These are phyloP conservation scores for Amanita rimosa DNA, from an alignment of 768 basidiomycete genomes.

Conservation along the genomic window DNA sequence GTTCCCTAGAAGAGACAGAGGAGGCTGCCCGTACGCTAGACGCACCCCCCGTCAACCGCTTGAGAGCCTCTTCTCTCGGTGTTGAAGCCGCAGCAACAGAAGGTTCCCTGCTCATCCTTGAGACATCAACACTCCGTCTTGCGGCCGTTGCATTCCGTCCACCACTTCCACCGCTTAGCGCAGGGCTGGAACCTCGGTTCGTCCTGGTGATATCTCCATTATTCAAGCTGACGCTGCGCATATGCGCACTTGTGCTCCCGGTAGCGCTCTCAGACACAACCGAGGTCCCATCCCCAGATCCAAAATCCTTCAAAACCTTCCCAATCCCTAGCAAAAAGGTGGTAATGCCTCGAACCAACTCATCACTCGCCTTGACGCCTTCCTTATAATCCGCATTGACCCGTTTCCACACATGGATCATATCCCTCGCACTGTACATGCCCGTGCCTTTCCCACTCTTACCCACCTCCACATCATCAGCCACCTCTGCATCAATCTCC, in stretches of 20 bases:
- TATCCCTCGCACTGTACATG: constrained; percentile 16
- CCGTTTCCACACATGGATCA: constrained; percentile 53
- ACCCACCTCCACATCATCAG: constrained; percentile 21
- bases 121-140: constrained; percentile 41
- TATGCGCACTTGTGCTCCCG: constrained; percentile 27
- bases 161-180: constrained; percentile 9
- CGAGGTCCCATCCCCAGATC: constrained; percentile 14
- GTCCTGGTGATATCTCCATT: constrained; percentile 26
- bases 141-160: constrained; percentile 20
- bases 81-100: constrained; percentile 9
- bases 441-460: constrained; percentile 7
- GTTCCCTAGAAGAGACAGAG: constrained; percentile 15
- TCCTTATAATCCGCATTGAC: constrained; percentile 69
- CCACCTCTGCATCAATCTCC: constrained; percentile 70
- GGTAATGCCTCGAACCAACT: constrained; percentile 67
- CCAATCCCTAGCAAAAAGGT: constrained; percentile 70
- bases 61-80: constrained; percentile 29
- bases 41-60: constrained; percentile 24
- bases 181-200: constrained; percentile 18
- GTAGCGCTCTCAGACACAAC: constrained; percentile 12
- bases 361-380: constrained; percentile 60
- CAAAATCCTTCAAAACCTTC: constrained; percentile 50
- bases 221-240: constrained; percentile 42
- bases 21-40: constrained; percentile 24
- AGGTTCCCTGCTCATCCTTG: constrained; percentile 36